Conservation (phyloP, 2,329 filamentous ascomycete genomes). For the Pseudodiploospora longispora region DNA sequence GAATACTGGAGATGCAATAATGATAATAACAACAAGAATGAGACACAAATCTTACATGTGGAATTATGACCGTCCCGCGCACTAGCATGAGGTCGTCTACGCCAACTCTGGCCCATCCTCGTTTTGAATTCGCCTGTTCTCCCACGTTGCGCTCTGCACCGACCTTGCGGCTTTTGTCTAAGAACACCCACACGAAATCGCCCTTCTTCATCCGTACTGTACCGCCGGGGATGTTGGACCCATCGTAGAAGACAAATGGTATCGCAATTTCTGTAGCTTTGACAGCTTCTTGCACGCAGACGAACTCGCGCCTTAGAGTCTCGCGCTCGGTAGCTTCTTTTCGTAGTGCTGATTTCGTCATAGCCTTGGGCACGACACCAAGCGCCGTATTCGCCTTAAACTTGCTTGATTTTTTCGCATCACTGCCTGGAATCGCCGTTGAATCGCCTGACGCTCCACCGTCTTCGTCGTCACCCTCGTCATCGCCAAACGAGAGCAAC, state of each 20-base stretch:
- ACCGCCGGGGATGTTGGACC: constrained; percentile 79
- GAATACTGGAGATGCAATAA: constrained; percentile 7
- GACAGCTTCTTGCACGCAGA: constrained; percentile 74
- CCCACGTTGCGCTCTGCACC: constrained; percentile 75
- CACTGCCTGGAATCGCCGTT: constrained; percentile 11
- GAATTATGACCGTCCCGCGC: constrained; percentile 81
- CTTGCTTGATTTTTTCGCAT: constrained; percentile 31
- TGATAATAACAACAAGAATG: background rate
- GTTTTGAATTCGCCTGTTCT: constrained; percentile 54
- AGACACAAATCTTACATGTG: constrained; percentile 61
- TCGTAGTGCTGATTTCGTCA: constrained; percentile 65
- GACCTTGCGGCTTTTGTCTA: constrained; percentile 85
- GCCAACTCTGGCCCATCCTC: constrained; percentile 86
- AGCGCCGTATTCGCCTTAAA: constrained; percentile 56
- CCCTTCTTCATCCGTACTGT: constrained; percentile 85
- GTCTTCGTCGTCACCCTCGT: constrained; percentile 60
- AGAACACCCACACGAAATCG: constrained; percentile 84
- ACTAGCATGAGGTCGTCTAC: constrained; percentile 96
- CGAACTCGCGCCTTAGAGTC: constrained; percentile 72
- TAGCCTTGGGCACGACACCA: constrained; percentile 56
- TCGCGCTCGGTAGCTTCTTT: constrained; percentile 74
- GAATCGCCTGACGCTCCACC: constrained; percentile 13
- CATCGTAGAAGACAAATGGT: constrained; percentile 96
- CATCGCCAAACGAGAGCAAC: constrained; percentile 57
- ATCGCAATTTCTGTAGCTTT: constrained; percentile 84